Conservation (phyloP, 2,329 filamentous ascomycete genomes). For the Zelopaecilomyces penicillatus region DNA sequence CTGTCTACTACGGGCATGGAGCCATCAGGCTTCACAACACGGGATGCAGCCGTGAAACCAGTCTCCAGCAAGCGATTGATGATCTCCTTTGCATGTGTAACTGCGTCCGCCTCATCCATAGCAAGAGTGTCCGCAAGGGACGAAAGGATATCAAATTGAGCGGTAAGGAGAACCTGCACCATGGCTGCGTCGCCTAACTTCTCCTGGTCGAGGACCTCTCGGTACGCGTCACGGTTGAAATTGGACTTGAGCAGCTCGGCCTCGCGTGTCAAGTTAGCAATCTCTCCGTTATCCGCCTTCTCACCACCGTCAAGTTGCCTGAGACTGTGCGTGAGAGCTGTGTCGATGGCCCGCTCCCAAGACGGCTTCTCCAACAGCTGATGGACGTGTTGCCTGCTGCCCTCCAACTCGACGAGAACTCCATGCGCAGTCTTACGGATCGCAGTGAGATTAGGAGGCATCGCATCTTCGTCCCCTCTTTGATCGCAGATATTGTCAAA, state of each 20-base stretch:
- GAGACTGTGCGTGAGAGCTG: conserved; percentile 77
- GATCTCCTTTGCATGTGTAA: conserved; percentile 68
- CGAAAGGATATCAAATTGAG: conserved; percentile 85
- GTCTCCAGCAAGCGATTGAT: conserved; percentile 70
- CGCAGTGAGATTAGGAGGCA: conserved; percentile 59
- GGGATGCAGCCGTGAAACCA: conserved; percentile 65
- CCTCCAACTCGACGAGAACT: conserved; percentile 80
- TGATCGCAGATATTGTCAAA: conserved; percentile 77
- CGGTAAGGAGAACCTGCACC: conserved; percentile 75
- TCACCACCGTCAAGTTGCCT: conserved; percentile 60
- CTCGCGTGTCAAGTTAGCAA: conserved; percentile 67
- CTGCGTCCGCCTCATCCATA: conserved; percentile 77
- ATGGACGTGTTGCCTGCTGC: conserved; percentile 83
- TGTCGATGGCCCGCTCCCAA: conserved; percentile 84
- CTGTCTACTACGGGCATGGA: conserved; percentile 51
- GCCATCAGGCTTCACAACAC: conserved; percentile 87
- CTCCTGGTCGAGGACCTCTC: conserved; percentile 74
- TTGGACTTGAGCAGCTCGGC: conserved; percentile 77
- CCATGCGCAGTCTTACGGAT: conserved; percentile 86
- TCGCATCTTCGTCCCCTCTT: conserved; percentile 41
- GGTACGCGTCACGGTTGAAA: conserved; percentile 71
- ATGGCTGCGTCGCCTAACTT: conserved; percentile 68
- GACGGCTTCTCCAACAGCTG: conserved; percentile 70
- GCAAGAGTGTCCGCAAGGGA: conserved; percentile 73
- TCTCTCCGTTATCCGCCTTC: conserved; percentile 48